Conservation (phyloP, 1,284 basidiomycete species). For the Moniliophthora roreri region DNA sequence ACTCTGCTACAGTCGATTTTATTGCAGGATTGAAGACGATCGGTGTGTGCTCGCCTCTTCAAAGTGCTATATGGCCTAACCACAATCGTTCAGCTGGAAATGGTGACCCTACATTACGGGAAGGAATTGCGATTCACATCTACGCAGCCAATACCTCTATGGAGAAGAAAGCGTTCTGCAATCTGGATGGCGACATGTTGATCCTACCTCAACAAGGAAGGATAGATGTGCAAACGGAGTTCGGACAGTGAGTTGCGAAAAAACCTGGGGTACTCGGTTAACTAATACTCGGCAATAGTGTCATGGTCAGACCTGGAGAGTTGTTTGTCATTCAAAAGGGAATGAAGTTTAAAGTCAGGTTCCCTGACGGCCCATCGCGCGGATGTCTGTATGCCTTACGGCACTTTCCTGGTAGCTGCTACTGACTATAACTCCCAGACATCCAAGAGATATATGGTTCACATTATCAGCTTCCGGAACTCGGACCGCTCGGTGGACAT, state of each 20-base stretch:
- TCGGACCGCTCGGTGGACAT: conserved; percentile 64
- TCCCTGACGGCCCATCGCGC: conserved; percentile 57
- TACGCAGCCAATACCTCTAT: conserved; percentile 64
- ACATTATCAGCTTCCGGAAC: conserved; percentile 65
- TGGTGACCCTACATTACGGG: conserved; percentile 59
- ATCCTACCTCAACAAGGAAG: conserved; percentile 67
- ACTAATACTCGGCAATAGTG: conserved; percentile 23
- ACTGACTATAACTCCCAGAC: conserved; percentile 31
- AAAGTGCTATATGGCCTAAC: not conserved
- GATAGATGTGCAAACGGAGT: conserved; percentile 69
- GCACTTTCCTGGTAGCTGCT: conserved; percentile 6
- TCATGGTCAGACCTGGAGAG: conserved; percentile 68
- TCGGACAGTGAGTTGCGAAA: conserved; percentile 50
- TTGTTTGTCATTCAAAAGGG: conserved; percentile 65
- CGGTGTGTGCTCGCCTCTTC: not conserved
- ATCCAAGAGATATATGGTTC: conserved; percentile 64
- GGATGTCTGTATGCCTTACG: conserved; percentile 38
- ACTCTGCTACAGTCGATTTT: conserved; percentile 51
- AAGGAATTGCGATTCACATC: conserved; percentile 64
- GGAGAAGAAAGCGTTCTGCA: conserved; percentile 64
- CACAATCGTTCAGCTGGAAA: conserved; percentile 42
- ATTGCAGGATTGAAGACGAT: conserved; percentile 64
- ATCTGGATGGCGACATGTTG: conserved; percentile 69
- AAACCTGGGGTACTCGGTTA: not conserved
- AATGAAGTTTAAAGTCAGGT: conserved; percentile 59